Percentiles rank a stretch among this genome's conserved stretches.
phyloP scores from a whole-genome alignment of 768 basidiomycete species.

The Amanita polypyramis region DNA sequence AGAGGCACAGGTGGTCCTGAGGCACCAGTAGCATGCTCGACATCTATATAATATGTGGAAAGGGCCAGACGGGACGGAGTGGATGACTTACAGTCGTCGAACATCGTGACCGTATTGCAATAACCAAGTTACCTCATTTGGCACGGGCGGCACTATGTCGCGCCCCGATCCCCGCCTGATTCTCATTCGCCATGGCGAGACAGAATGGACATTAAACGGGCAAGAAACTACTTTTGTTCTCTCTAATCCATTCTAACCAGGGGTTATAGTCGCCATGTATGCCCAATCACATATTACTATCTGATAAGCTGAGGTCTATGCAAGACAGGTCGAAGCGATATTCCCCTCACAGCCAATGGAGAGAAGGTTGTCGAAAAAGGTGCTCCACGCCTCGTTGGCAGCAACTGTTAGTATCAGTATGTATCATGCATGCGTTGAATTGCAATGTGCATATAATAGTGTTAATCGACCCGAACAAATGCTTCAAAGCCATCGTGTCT shows the following conservation, averaged over 20 bases:
- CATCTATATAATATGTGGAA: constrained; percentile 41
- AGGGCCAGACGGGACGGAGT: constrained; percentile 1
- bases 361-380: constrained; percentile 58
- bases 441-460: constrained; percentile 26
- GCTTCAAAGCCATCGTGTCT: constrained; percentile 70
- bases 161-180: constrained; percentile 64
- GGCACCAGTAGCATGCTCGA: constrained; percentile 69
- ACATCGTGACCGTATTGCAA: constrained; percentile 29
- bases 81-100: constrained; percentile 51
- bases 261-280: constrained; percentile 9
- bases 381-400: constrained; percentile 60
- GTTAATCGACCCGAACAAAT: constrained; percentile 68
- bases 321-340: constrained; percentile 82
- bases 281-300: background rate
- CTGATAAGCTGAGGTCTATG: background rate
- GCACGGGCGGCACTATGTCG: constrained; percentile 17
- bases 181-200: constrained; percentile 82
- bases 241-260: background rate
- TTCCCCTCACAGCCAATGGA: constrained; percentile 74
- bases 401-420: constrained; percentile 47
- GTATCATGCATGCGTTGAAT: background rate
- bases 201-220: constrained; percentile 90
- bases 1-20: constrained; percentile 24
- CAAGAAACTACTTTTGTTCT: constrained; percentile 19
- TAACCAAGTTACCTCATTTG: background rate